A percentile compares a stretch with the other conserved stretches of the same genome.
phyloP scores from a whole-genome alignment of 306 rosid species.

The Medicago ruthenica region DNA sequence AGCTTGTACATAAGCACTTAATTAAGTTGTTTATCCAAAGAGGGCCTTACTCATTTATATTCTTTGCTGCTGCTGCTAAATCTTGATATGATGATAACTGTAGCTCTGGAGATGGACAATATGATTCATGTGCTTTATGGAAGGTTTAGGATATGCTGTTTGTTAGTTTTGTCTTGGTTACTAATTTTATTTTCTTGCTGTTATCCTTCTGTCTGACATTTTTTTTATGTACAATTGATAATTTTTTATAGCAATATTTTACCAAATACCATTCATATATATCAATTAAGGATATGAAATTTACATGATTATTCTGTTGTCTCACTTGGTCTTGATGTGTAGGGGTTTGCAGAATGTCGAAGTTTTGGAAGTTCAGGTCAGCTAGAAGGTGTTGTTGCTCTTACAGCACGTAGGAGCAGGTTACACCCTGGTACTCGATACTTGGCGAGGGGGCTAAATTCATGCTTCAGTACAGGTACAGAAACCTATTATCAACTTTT shows the following conservation, averaged over 20 bases:
- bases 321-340: conserved; percentile 74
- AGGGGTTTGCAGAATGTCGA: conserved; percentile 99
- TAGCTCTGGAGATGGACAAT: conserved; percentile 24
- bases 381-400: conserved; percentile 84
- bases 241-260: conserved; percentile 9
- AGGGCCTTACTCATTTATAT: not conserved
- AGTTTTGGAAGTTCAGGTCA: conserved; percentile 94
- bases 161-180: conserved; percentile 21
- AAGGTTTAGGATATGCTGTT: conserved; percentile 23
- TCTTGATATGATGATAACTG: not conserved
- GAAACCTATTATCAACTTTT: conserved; percentile 30
- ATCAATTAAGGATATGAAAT: conserved; percentile 37
- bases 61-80: not conserved
- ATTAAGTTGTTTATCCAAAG: not conserved
- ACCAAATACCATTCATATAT: conserved; percentile 21
- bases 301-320: conserved; percentile 43
- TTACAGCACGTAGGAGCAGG: conserved; percentile 95
- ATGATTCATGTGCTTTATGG: conserved; percentile 7
- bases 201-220: not conserved
- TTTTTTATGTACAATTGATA: not conserved
- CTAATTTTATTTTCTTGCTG: conserved; percentile 14
- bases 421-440: conserved; percentile 98
- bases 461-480: conserved; percentile 95
- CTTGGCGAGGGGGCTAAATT: conserved; percentile 96
- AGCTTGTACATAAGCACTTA: not conserved